phyloP scores from a whole-genome alignment of 129 eudicot species.

The Flaveria bidentis region DNA sequence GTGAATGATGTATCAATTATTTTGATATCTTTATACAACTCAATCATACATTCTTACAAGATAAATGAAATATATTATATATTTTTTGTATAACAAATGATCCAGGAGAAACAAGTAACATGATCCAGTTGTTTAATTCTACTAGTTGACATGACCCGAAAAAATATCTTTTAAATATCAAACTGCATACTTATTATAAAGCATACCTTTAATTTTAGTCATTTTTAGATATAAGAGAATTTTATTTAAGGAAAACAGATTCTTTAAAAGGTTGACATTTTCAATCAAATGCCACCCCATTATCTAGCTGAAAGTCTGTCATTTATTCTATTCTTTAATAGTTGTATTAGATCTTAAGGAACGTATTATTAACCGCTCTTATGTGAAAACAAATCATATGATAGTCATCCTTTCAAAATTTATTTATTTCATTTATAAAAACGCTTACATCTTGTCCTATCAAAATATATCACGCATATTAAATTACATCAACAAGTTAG shows the following conservation, averaged over 20 bases:
- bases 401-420: too few species aligned
- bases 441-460: too few species aligned
- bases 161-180: neutral
- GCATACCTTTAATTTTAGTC: neutral
- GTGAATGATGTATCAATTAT: neutral
- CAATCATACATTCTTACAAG: neutral
- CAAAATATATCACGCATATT: too few species aligned
- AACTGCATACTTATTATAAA: slow-evolving; percentile 7
- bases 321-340: slow-evolving; percentile 9
- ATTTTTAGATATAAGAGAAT: neutral
- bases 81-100: neutral
- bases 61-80: neutral
- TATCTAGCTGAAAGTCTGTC: slow-evolving; percentile 29
- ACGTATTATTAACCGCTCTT: neutral
- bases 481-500: too few species aligned
- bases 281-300: slow-evolving; percentile 21
- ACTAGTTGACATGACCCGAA: slow-evolving; percentile 9
- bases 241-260: neutral
- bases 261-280: slow-evolving; percentile 25
- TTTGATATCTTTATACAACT: neutral
- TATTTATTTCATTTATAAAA: too few species aligned
- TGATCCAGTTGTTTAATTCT: slow-evolving; percentile 20
- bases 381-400: neutral
- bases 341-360: slow-evolving; percentile 19
- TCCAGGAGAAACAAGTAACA: neutral